phyloP scores from a whole-genome alignment of 2,329 filamentous ascomycete genomes.

The Xylariaceae sp. region DNA sequence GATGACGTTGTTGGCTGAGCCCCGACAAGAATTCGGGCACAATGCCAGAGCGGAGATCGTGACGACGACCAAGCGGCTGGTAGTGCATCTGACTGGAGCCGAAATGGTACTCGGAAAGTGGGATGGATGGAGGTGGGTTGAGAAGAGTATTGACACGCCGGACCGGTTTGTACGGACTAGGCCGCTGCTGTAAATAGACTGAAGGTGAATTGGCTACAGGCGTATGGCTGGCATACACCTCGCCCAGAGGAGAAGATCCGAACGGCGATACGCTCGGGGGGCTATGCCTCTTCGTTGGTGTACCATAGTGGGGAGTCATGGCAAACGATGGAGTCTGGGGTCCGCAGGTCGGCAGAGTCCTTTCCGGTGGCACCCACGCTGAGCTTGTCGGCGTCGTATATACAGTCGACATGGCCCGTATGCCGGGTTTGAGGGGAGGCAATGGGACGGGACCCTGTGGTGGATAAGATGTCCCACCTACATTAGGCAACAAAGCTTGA shows the following conservation, averaged over 20 bases:
- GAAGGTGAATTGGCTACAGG: slow-evolving; percentile 78
- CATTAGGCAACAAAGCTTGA: slow-evolving; percentile 20
- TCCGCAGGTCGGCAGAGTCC: slow-evolving; percentile 30
- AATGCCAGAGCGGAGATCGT: slow-evolving; percentile 63
- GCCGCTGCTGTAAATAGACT: slow-evolving; percentile 78
- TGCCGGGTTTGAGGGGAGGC: slow-evolving; percentile 54
- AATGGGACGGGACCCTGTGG: slow-evolving; percentile 49
- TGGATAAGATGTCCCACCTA: slow-evolving; percentile 36
- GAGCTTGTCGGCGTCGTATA: slow-evolving; percentile 50
- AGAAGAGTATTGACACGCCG: slow-evolving; percentile 86
- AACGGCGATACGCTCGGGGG: slow-evolving; percentile 48
- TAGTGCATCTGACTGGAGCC: slow-evolving; percentile 74
- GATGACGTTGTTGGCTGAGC: slow-evolving; percentile 21
- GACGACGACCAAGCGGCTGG: slow-evolving; percentile 65
- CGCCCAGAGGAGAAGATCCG: slow-evolving; percentile 64
- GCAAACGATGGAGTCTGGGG: slow-evolving; percentile 31
- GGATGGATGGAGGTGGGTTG: slow-evolving; percentile 75
- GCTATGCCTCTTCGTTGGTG: slow-evolving; percentile 49
- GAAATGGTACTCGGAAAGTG: slow-evolving; percentile 68
- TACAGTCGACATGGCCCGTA: slow-evolving; percentile 70
- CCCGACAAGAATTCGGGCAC: slow-evolving; percentile 54
- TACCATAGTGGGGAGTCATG: slow-evolving; percentile 38
- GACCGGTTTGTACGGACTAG: slow-evolving; percentile 88
- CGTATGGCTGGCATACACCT: slow-evolving; percentile 54
- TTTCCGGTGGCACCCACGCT: slow-evolving; percentile 35